Evolutionary conservation across 2,329 filamentous ascomycete species (phyloP), one percentile per base, ranked within the genome.

Genomic region (Ophiostoma montium): DNA sequence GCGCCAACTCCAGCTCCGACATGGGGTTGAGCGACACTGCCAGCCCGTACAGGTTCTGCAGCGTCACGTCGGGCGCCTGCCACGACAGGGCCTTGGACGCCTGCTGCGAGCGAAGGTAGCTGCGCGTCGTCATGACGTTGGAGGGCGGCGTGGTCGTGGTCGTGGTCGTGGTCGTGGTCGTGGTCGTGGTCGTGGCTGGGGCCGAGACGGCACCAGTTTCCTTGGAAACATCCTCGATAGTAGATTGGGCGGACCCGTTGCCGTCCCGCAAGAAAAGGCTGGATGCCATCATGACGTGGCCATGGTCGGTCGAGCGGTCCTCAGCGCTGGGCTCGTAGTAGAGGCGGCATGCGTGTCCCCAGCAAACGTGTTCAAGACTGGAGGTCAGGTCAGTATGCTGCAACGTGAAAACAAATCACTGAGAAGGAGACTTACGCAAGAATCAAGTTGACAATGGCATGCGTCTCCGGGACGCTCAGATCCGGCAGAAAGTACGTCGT

Each of bases 301-400:
- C 67, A 18, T 60, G 61, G 23, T 60, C 59, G 21, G 58, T 35
- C 27, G 58, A 31, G 7, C 18, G 43, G 11, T 30, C 23, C 15
- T 39, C 50, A 33, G 42, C 33, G 18, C 32, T 41, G 15, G 47
- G 53, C 3, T 35, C 21, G 45, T 47, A 46, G 49, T 45, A 63
- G 19, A 65, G 63, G 7, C 64, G 57, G 53, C 62, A 60, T 56
- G 70, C 71, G 56, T 75, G 71, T 50, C 70, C 59, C 68, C 70
- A 72, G 61, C 71, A 75, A 38, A 71, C 65, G 54, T 73, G 71
- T 55, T 75, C 72, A 46, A 75, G 66, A 2, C 71, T 75, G 31
- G 13, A n/a, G n/a, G n/a, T n/a, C 8, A 2, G 11, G 33, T 55
- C 51, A 54, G 48, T n/a, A n/a, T n/a, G n/a, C n/a, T n/a, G n/a